Evolutionary conservation across 306 rosid genomes (phyloP).

Genomic region (Vigna hirtella): DNA sequence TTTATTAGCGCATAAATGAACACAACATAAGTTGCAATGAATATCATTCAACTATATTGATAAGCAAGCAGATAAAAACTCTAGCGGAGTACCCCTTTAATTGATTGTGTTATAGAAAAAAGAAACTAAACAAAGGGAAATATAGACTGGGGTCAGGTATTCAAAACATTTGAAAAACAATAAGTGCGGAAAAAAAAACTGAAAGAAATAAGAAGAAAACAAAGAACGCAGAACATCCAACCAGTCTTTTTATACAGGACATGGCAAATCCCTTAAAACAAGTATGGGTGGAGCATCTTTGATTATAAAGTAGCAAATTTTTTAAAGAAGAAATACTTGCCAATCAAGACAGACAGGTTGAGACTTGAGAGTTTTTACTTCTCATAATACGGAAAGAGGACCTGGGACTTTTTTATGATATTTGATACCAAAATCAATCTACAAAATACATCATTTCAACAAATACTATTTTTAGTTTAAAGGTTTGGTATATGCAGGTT

Average conservation of each 20-base stretch:
- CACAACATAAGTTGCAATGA: neutral
- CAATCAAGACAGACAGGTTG: conserved; percentile 6
- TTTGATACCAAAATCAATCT: conserved; percentile 2
- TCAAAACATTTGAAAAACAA: conserved; percentile 16
- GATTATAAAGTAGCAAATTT: neutral
- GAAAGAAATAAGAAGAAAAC: neutral
- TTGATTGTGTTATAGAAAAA: conserved; percentile 16
- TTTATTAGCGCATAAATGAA: conserved; percentile 31
- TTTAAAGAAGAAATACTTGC: neutral
- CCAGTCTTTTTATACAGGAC: neutral
- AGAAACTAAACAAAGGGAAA: conserved; percentile 9
- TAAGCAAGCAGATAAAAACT: conserved; percentile 30
- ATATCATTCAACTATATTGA: conserved; percentile 28
- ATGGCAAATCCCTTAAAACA: conserved; percentile 20
- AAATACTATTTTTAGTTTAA: conserved; percentile 30
- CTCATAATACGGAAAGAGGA: neutral
- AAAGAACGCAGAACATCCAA: neutral
- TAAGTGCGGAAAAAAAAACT: neutral
- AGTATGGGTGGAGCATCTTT: neutral
- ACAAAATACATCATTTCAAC: conserved; percentile 16
- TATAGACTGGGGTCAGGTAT: neutral
- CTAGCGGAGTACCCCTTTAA: conserved; percentile 6
- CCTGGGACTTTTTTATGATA: neutral
- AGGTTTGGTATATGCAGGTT: neutral
- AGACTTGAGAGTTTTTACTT: conserved; percentile 3